Base-by-base conservation (phyloP, 2,329 filamentous ascomycete species). In the Gaeumannomyces tritici region DNA sequence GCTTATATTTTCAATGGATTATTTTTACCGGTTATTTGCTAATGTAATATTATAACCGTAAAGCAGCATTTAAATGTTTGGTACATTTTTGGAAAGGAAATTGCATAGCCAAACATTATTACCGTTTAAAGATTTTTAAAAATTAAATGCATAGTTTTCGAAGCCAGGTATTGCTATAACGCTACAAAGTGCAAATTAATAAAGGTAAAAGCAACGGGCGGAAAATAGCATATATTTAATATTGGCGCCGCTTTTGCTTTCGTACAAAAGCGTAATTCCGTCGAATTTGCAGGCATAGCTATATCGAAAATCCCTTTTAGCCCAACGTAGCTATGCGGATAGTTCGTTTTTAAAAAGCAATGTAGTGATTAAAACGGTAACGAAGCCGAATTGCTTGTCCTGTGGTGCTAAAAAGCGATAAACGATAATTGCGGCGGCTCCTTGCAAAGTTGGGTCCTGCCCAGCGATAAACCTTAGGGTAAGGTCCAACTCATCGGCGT, bases 21-120 rank as follows among this genome's bases (percentile, higher is more conserved):
- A 51, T 58, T 68, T 69, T 4, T 65, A 67, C 4, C 60, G 33
- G 27, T 65, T 72, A 18, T 62, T 62, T 3, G 60, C 61, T 15
- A 72, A 64, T 8, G 31, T 63, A 11, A 70, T 70, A 62, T 73
- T 64, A 58, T 73, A 73, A 13, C 72, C 71, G 59, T 73, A 73
- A 26, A 71, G 29, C 5, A 73, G 57, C 1, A 73, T 62, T 26
- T 70, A 67, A 33, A 64, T 62, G 1, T 66, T 65, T 1, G 65
- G 64, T 3, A 72, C 11, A 8, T 69, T 66, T 2, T 57, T 7
- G 1, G 69, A 67, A 5, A 73, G 66, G 29, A 63, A 72, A 57
- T 73, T 70, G 15, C 69, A 66, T 18, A 73, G 61, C 72, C 70
- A 73, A 58, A 73, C 62, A 8, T 71, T 61, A 18, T 69, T 57